Percentiles rank a stretch among this genome's conserved stretches.
Evolutionary conservation across 176 grass and related monocot species (phyloP).

Genomic region (Secale cereale): DNA sequence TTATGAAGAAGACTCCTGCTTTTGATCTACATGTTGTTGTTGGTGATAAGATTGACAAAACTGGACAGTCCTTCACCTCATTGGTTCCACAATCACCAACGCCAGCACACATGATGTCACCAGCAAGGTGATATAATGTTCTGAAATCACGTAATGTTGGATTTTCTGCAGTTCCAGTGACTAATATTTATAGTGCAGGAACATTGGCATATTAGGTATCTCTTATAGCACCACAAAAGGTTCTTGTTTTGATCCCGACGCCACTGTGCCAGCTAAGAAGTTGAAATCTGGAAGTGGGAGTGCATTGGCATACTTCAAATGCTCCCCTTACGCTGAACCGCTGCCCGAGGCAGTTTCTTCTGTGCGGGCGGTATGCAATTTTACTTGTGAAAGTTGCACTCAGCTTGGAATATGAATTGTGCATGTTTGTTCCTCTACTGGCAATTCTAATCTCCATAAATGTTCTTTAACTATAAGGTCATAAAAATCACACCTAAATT

Average conservation of each 20-base stretch:
- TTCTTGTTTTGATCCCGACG: constrained; percentile 14
- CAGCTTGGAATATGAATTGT: neutral
- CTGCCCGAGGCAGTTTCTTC: neutral
- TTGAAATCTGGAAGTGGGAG: constrained; percentile 31
- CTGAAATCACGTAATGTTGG: neutral
- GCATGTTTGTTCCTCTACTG: neutral
- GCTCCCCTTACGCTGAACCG: neutral
- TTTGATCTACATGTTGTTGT: constrained; percentile 6
- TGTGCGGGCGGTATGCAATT: neutral
- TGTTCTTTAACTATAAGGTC: neutral
- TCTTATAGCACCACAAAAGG: constrained; percentile 1
- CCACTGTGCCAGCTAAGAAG: constrained; percentile 17
- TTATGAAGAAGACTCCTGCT: constrained; percentile 16
- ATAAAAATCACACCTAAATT: neutral
- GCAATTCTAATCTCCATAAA: neutral
- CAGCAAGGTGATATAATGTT: constrained; percentile 20
- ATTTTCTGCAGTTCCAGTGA: neutral
- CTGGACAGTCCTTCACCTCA: constrained; percentile 1
- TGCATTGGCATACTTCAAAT: constrained; percentile 9
- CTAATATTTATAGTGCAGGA: constrained; percentile 3
- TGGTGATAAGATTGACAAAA: constrained; percentile 20
- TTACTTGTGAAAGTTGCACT: constrained; percentile 6
- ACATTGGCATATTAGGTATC: constrained; percentile 12
- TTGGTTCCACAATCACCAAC: constrained; percentile 24
- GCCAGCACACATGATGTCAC: constrained; percentile 5